Evolutionary conservation across 768 basidiomycete genomes (phyloP).

Genomic region (Gymnopilus dilepis): DNA sequence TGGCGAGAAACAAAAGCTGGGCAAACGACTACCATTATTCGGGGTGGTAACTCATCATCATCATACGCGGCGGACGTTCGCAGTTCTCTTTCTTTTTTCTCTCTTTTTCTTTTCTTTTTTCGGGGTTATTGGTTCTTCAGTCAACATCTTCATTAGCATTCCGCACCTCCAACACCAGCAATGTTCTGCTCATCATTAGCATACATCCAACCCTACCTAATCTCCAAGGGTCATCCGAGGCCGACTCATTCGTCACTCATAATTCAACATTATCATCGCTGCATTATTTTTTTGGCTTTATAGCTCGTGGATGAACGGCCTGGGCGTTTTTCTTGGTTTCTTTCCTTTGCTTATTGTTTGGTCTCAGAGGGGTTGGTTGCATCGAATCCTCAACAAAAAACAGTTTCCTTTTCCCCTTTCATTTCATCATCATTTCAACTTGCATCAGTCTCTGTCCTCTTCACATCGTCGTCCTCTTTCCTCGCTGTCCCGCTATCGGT

Average conservation of each 20-base stretch:
- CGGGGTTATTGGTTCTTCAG: constrained; percentile 7
- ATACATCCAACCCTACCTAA: constrained; percentile 8
- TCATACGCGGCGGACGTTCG: neutral
- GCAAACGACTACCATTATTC: constrained; percentile 68
- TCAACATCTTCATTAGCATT: neutral
- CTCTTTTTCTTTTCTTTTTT: constrained; percentile 21
- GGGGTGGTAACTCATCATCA: constrained; percentile 56
- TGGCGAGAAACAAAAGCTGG: constrained; percentile 71
- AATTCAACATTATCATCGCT: neutral
- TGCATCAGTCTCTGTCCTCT: neutral
- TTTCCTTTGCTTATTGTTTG: constrained; percentile 13
- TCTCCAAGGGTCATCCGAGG: constrained; percentile 2
- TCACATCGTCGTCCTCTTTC: constrained; percentile 2
- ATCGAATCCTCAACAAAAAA: neutral
- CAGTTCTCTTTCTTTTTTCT: constrained; percentile 5
- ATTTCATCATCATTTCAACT: neutral
- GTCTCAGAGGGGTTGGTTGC: neutral
- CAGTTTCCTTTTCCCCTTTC: neutral
- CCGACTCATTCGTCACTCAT: neutral
- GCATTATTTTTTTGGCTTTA: constrained; percentile 3
- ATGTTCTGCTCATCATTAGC: neutral
- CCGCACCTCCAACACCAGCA: neutral
- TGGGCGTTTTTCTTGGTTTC: constrained; percentile 11
- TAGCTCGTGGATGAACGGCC: constrained; percentile 6
- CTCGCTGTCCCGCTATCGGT: constrained; percentile 25